These are phyloP conservation scores for Linnemannia exigua DNA, from an alignment of 192 early-diverging fungal species.

Conservation along the genomic window DNA sequence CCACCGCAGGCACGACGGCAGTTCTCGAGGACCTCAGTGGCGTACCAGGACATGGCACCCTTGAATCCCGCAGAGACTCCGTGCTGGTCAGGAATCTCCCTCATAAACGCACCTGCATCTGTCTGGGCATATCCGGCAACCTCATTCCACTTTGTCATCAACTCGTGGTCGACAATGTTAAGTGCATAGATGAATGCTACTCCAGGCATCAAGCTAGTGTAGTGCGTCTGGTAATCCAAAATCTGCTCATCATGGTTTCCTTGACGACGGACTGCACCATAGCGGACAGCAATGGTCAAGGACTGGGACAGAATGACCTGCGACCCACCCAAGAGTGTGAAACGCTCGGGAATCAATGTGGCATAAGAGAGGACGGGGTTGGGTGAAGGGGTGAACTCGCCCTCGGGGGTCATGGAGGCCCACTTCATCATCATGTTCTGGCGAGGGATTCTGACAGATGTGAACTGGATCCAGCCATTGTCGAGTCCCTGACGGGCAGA, in stretches of 20 bases:
- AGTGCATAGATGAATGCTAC: conserved; percentile 64
- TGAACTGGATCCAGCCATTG: conserved; percentile 78
- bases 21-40: conserved; percentile 62
- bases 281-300: conserved; percentile 69
- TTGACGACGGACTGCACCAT: conserved; percentile 73
- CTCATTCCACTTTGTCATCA: conserved; percentile 39
- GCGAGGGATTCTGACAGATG: conserved; percentile 64
- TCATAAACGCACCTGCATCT: conserved; percentile 56
- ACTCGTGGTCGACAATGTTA: conserved; percentile 32
- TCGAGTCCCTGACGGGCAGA: conserved; percentile 68
- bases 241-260: conserved; percentile 71
- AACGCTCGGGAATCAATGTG: conserved; percentile 71
- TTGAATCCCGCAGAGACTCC: conserved; percentile 66
- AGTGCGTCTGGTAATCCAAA: conserved; percentile 73
- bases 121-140: conserved; percentile 57
- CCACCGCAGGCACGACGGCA: conserved; percentile 68
- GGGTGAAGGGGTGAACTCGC: conserved; percentile 61
- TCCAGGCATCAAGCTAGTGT: conserved; percentile 65
- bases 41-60: conserved; percentile 61
- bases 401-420: conserved; percentile 62
- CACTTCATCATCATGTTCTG: conserved; percentile 67
- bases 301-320: conserved; percentile 56
- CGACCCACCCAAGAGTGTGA: conserved; percentile 58
- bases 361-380: conserved; percentile 69
- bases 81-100: conserved; percentile 65